phyloP scores from a whole-genome alignment of 768 basidiomycete genomes.

The Peribolospora baueri region DNA sequence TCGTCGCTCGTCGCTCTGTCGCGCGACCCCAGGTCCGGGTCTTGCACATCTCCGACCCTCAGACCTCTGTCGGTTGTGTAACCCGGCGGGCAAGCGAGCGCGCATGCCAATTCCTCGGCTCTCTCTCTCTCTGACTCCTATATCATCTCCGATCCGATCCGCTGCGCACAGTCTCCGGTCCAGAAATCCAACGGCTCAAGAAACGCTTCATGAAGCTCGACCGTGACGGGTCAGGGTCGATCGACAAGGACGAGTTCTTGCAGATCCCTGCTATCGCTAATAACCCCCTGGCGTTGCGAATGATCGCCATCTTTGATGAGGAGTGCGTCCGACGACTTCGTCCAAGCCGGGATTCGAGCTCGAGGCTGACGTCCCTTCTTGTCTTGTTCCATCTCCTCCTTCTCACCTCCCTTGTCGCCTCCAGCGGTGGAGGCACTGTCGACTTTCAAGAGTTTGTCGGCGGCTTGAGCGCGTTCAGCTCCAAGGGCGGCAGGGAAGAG shows the following conservation, averaged over 20 bases:
- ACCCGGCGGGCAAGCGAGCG: neutral
- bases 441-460: conserved; percentile 99
- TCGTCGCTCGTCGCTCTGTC: neutral
- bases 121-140: neutral
- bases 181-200: conserved; percentile 82
- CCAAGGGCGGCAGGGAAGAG: conserved; percentile 86
- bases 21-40: neutral
- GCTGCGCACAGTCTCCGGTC: conserved; percentile 49
- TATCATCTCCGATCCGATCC: neutral
- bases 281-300: conserved; percentile 80
- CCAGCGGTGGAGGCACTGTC: conserved; percentile 86
- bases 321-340: conserved; percentile 38
- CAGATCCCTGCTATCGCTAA: conserved; percentile 98
- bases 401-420: neutral
- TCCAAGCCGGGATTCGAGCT: neutral
- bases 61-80: neutral
- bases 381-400: neutral
- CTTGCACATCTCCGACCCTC: neutral
- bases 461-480: conserved; percentile 89
- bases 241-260: conserved; percentile 94
- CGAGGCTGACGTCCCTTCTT: neutral
- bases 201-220: conserved; percentile 99
- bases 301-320: conserved; percentile 99
- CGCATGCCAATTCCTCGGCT: neutral
- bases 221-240: conserved; percentile 88